Conservation (phyloP, 2,329 filamentous ascomycete genomes). For the Exophiala calicioides region DNA sequence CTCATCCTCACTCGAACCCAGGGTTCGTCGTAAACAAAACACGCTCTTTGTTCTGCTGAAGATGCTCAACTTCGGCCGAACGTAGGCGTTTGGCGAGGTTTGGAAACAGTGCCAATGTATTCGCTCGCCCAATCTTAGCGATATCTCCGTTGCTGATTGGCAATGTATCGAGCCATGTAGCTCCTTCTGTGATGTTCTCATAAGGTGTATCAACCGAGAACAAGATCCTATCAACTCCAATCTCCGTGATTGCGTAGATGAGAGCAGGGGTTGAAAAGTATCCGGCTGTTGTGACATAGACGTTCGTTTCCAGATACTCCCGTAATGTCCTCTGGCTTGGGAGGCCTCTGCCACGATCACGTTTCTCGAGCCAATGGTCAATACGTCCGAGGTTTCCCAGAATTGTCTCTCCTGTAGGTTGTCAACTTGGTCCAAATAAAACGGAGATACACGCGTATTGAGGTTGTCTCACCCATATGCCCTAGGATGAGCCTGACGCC, state of each 20-base stretch:
- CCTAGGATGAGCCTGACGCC: slow-evolving; percentile 9
- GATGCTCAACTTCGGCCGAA: slow-evolving; percentile 5
- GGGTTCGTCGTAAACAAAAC: slow-evolving; percentile 5
- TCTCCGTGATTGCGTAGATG: slow-evolving; percentile 41
- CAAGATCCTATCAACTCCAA: slow-evolving; percentile 41
- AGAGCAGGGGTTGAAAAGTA: slow-evolving; percentile 43
- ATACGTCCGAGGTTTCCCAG: slow-evolving; percentile 11
- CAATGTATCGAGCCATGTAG: slow-evolving; percentile 26
- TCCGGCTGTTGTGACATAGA: slow-evolving; percentile 44
- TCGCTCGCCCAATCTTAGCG: slow-evolving; percentile 14
- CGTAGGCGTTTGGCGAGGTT: neutral
- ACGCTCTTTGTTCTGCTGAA: slow-evolving; percentile 8
- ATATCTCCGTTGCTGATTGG: slow-evolving; percentile 10
- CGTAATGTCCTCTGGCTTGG: slow-evolving; percentile 36
- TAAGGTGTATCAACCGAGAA: slow-evolving; percentile 41
- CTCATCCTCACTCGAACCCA: slow-evolving; percentile 7
- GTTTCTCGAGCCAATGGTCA: slow-evolving; percentile 29
- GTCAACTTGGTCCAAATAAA: neutral
- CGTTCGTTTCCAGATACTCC: slow-evolving; percentile 42
- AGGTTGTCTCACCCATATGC: slow-evolving; percentile 13
- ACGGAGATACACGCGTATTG: neutral
- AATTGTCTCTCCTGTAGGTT: slow-evolving; percentile 9
- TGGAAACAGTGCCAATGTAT: slow-evolving; percentile 12
- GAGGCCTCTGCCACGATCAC: slow-evolving; percentile 20
- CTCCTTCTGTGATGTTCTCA: slow-evolving; percentile 26